These are phyloP conservation scores for Saksenaea oblongispora DNA, from an alignment of 371 early-diverging fungal species.

Conservation along the genomic window DNA sequence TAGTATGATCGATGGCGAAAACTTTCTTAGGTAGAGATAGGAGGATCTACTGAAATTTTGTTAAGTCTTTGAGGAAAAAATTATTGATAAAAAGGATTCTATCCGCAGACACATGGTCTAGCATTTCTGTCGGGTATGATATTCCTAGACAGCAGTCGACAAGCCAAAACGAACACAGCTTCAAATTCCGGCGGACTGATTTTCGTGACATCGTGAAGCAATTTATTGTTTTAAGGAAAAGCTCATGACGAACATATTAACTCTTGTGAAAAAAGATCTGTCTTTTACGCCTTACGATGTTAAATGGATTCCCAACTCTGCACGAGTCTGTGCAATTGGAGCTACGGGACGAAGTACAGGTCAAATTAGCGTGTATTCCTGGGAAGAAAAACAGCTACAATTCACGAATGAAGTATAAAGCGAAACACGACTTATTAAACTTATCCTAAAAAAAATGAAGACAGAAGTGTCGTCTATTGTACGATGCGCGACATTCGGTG, in stretches of 20 bases:
- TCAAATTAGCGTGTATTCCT: slow-evolving; percentile 59
- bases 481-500: slow-evolving; percentile 71
- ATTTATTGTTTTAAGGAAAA: no score
- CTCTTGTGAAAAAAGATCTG: slow-evolving; percentile 27
- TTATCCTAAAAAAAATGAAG: slow-evolving; percentile 12
- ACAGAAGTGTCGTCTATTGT: slow-evolving; percentile 56
- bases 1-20: no score
- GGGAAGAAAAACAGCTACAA: slow-evolving; percentile 48
- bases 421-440: not conserved
- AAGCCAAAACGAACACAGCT: no score
- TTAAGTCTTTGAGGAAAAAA: no score
- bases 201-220: no score
- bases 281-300: slow-evolving; percentile 44
- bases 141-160: no score
- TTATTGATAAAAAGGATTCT: no score
- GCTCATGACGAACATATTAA: not conserved
- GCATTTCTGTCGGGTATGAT: no score
- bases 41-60: no score
- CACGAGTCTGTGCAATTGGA: slow-evolving; percentile 71
- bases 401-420: slow-evolving; percentile 49
- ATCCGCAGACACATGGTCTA: no score
- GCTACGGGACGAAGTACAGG: slow-evolving; percentile 70
- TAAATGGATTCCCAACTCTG: slow-evolving; percentile 75
- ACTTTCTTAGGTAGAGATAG: no score
- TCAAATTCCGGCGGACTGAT: no score